phyloP scores from a whole-genome alignment of 345 rosid genomes.

The Populus ilicifolia region DNA sequence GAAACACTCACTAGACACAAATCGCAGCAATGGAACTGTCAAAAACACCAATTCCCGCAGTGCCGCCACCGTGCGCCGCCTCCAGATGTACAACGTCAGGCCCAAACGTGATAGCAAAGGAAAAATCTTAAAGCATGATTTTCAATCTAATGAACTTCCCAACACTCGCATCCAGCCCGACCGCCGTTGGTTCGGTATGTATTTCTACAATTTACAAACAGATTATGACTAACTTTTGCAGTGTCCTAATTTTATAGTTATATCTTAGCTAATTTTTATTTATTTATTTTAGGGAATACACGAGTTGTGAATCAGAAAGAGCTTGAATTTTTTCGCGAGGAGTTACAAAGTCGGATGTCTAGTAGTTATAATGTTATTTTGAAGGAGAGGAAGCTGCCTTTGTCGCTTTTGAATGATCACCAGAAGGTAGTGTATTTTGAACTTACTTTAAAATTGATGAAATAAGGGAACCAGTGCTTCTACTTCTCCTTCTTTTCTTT shows the following conservation, averaged over 20 bases:
- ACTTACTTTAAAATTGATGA: background rate
- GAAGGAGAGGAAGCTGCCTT: constrained; percentile 71
- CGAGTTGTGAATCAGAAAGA: constrained; percentile 73
- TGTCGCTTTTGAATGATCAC: constrained; percentile 75
- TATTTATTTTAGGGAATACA: constrained; percentile 50
- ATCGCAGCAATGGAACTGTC: constrained; percentile 47
- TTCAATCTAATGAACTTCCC: constrained; percentile 75
- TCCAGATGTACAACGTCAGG: constrained; percentile 71
- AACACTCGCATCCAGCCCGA: constrained; percentile 76
- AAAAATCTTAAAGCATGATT: constrained; percentile 56
- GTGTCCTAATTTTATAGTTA: background rate
- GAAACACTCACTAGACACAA: constrained; percentile 85
- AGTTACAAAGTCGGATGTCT: constrained; percentile 60
- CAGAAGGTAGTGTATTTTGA: constrained; percentile 48
- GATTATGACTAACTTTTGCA: too few species aligned
- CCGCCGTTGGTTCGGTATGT: constrained; percentile 81
- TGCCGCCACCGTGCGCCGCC: constrained; percentile 79
- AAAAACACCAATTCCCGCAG: constrained; percentile 3
- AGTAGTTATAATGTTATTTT: constrained; percentile 68
- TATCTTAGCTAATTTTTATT: background rate
- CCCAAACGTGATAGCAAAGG: constrained; percentile 60
- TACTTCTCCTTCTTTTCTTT: too few species aligned
- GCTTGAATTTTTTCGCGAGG: constrained; percentile 76
- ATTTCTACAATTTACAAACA: background rate
- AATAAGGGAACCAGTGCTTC: too few species aligned